phyloP scores from a whole-genome alignment of 192 early-diverging fungal genomes.

The Dispira parvispora region DNA sequence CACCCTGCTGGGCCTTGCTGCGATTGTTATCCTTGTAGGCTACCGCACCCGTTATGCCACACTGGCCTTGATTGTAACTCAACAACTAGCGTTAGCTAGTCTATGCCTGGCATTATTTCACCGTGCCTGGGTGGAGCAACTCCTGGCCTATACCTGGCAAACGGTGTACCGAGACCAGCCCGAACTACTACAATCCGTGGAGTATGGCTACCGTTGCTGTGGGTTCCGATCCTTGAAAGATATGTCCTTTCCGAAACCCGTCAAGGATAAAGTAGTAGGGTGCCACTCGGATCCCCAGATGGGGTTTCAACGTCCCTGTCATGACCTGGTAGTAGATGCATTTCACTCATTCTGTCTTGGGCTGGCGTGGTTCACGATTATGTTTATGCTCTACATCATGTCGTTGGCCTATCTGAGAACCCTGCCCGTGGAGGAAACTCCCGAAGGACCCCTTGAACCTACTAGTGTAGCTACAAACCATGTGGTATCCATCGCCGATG shows the following conservation, averaged over 20 bases:
- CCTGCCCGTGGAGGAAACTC: no score
- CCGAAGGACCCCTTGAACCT: no score
- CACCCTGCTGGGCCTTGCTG: not conserved
- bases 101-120: not conserved
- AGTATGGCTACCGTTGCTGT: slow-evolving; percentile 3
- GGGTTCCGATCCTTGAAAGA: not conserved
- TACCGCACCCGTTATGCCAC: not conserved
- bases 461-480: no score
- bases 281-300: not conserved
- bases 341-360: not conserved
- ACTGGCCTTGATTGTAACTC: not conserved
- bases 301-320: not conserved
- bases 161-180: not conserved
- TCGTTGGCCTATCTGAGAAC: no score
- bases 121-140: not conserved
- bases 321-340: not conserved
- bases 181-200: not conserved
- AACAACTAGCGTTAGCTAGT: not conserved
- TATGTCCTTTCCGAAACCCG: not conserved
- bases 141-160: not conserved
- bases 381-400: not conserved
- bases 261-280: not conserved
- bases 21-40: not conserved
- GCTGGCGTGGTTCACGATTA: not conserved
- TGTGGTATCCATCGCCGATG: no score